A percentile compares a stretch with the other conserved stretches of the same genome.
Conservation (phyloP, 2,329 filamentous ascomycete species). For the Diaporthe aspalathi region DNA sequence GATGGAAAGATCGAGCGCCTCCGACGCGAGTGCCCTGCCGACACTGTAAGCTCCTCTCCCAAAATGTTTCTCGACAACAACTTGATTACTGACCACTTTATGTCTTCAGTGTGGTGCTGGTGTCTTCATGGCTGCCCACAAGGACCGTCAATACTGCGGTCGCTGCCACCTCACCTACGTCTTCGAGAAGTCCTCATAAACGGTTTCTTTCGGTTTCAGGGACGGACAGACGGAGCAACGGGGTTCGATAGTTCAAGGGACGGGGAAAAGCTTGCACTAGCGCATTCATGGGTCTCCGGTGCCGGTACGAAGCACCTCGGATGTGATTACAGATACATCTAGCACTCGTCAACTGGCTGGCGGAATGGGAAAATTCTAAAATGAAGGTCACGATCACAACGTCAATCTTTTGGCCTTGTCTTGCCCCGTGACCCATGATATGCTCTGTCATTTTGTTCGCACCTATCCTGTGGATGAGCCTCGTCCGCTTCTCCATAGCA, state of each 20-base stretch:
- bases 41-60: conserved; percentile 72
- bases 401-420: not conserved
- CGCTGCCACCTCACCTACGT: conserved; percentile 80
- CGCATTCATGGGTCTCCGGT: conserved; percentile 27
- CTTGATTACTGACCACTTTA: conserved; percentile 49
- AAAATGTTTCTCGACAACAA: accelerated
- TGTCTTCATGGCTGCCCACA: conserved; percentile 99
- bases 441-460: accelerated
- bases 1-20: conserved; percentile 99
- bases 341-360: conserved; percentile 35
- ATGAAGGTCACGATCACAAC: conserved; percentile 36
- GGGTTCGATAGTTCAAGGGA: conserved; percentile 34
- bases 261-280: conserved; percentile 34
- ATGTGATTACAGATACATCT: conserved; percentile 33
- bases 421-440: not conserved
- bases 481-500: too few relatives aligned
- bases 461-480: too few relatives aligned
- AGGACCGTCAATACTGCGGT: conserved; percentile 98
- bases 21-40: conserved; percentile 94
- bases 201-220: conserved; percentile 36
- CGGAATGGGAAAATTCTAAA: conserved; percentile 30
- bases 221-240: conserved; percentile 39
- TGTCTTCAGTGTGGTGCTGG: conserved; percentile 88
- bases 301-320: conserved; percentile 10
- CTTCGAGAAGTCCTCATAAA: conserved; percentile 73